These are phyloP conservation scores for Thinopyrum elongatum DNA, from an alignment of 176 grass and related monocot genomes.

Conservation along the genomic window DNA sequence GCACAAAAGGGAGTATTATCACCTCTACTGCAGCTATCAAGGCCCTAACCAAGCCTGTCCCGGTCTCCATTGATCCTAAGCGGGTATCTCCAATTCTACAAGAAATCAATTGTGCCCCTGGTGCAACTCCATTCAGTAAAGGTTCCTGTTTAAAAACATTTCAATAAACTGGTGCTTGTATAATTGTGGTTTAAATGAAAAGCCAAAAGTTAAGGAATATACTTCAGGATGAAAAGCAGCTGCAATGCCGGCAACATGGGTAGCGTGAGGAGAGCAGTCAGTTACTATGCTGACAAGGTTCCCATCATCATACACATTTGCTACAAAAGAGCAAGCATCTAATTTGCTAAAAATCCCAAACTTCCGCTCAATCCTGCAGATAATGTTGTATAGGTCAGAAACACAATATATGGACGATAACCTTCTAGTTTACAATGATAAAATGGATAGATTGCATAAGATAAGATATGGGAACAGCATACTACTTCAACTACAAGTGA, in stretches of 20 bases:
- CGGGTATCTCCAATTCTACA: conserved; percentile 98
- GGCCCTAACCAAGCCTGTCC: conserved; percentile 85
- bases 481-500: neutral
- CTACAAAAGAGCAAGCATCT: conserved; percentile 94
- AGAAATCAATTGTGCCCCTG: conserved; percentile 95
- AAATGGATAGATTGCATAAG: conserved; percentile 8
- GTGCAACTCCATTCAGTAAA: conserved; percentile 92
- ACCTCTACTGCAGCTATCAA: conserved; percentile 98
- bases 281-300: conserved; percentile 98
- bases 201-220: conserved; percentile 28
- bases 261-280: conserved; percentile 95
- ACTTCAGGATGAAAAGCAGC: conserved; percentile 93
- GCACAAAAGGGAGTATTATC: conserved; percentile 24
- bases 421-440: neutral
- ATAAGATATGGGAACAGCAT: conserved; percentile 1
- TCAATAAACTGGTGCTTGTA: conserved; percentile 21
- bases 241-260: conserved; percentile 98
- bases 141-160: conserved; percentile 60
- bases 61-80: conserved; percentile 99
- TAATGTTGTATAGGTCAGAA: conserved; percentile 2
- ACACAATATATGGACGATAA: conserved; percentile 1
- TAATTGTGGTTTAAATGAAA: conserved; percentile 26
- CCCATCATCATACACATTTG: conserved; percentile 92
- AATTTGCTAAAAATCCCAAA: conserved; percentile 94
- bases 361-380: conserved; percentile 81